A percentile compares a stretch with the other conserved stretches of the same genome.
Evolutionary conservation across 73 alveolate species (phyloP).

Genomic region (Paramecium primaurelia): DNA sequence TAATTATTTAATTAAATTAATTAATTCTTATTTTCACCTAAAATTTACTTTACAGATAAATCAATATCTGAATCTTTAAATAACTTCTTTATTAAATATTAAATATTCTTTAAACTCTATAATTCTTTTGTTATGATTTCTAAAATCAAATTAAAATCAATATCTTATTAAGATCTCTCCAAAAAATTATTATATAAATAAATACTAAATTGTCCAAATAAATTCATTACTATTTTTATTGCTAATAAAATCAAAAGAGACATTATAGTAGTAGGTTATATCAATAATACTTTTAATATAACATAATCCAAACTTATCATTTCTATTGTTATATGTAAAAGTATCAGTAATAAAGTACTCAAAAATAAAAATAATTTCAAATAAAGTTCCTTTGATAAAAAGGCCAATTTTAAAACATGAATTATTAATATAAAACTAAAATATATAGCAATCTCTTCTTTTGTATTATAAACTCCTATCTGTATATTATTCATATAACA

Average conservation of each 20-base stretch:
- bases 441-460: not conserved
- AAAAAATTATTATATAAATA: not conserved
- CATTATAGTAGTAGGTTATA: not conserved
- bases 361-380: not conserved
- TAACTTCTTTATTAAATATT: not conserved
- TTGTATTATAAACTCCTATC: not conserved
- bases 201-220: not conserved
- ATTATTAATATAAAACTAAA: not conserved
- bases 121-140: not conserved
- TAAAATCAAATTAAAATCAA: constrained; percentile 11
- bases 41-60: not conserved
- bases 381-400: not conserved
- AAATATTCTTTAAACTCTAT: not conserved
- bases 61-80: constrained; percentile 14
- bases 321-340: not conserved
- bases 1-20: not conserved
- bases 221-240: not conserved
- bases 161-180: not conserved
- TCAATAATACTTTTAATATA: not conserved
- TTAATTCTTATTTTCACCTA: not conserved
- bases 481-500: not conserved
- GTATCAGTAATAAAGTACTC: not conserved
- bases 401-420: not conserved
- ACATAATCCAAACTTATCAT: not conserved
- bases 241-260: not conserved